Conservation (phyloP, 495 filamentous ascomycete genomes). For the Achaetomiella virescens region DNA sequence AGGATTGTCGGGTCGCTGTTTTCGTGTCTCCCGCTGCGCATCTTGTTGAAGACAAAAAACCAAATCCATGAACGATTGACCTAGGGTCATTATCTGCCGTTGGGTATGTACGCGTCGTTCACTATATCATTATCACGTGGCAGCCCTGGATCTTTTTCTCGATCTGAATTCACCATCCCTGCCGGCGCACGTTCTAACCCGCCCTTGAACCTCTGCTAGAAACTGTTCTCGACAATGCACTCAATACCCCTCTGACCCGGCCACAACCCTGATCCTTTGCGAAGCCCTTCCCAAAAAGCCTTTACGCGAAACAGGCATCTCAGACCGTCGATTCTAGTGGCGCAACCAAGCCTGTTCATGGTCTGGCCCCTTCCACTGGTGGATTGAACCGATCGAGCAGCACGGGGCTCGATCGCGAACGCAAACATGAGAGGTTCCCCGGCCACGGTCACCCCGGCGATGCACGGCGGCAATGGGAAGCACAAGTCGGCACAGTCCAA, state of each 20-base stretch:
- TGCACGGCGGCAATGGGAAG: conserved; percentile 35
- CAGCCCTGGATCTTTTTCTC: not conserved
- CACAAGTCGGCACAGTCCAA: conserved; percentile 38
- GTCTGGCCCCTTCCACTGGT: conserved; percentile 35
- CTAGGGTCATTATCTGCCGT: not conserved
- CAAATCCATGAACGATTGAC: not conserved
- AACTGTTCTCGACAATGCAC: conserved; percentile 9
- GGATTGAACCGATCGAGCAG: conserved; percentile 29
- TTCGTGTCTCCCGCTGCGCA: not conserved
- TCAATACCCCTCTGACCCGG: conserved; percentile 9
- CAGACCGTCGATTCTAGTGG: not conserved
- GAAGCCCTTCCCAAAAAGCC: not conserved
- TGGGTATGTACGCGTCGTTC: not conserved
- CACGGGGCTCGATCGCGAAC: conserved; percentile 30
- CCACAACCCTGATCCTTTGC: not conserved
- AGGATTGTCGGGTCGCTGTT: not conserved
- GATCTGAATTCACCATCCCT: not conserved
- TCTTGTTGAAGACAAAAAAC: not conserved
- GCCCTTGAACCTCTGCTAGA: not conserved
- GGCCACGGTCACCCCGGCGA: conserved; percentile 29
- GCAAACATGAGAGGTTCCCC: conserved; percentile 45
- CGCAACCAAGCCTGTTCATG: conserved; percentile 27
- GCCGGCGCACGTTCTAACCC: conserved; percentile 8
- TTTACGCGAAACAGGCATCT: not conserved
- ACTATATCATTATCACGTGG: not conserved